Evolutionary conservation across 116 monocot genomes (phyloP), one percentile per base, ranked within the genome.

Genomic region (Trichopus zeylanicus): DNA sequence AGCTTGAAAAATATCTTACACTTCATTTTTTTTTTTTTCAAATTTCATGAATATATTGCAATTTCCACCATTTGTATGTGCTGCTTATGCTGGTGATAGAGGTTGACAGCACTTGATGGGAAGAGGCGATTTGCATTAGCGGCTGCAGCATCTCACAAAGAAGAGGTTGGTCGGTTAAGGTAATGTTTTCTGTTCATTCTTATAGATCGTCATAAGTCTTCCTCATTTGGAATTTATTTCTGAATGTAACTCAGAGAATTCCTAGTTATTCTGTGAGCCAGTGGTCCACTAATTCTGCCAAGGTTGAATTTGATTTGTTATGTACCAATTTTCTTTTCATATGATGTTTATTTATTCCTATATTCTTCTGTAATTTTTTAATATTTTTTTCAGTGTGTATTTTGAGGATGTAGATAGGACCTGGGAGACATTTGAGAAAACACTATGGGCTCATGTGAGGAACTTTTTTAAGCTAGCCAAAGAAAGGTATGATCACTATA

Each of bases 91-190:
- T 71, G 67, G 51, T 46, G 22, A 51, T 76, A 97, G 97, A 97
- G 83, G 54, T 70, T 97, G 74, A 82, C 87, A 70, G 84, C 97
- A 53, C 77, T 97, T 57, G 91, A 97, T 79, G 81, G 84, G 35
- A 91, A 97, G 66, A 87, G 97, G 32, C 78, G 97, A 19, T 97
- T 97, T 80, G 97, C 97, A 64, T 59, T 97, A 71, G 97, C 97
- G 51, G 87, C 97, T 71, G 87, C 81, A 65, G 74, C 59, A 66
- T 91, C 97, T 31, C 97, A 87, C 55, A 87, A 84, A 70, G 91
- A 97, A 66, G 91, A 97, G 70, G 90, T 91, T 84, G 91, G 91
- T 51, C 77, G 97, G 62, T 66, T 91, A 67, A 97, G 97, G 97
- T 94, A 25, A n/a, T 53, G 34, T 3, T 55, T 68, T 24, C 57